phyloP scores from a whole-genome alignment of 2,329 filamentous ascomycete species.

The Helminthosporium solani region DNA sequence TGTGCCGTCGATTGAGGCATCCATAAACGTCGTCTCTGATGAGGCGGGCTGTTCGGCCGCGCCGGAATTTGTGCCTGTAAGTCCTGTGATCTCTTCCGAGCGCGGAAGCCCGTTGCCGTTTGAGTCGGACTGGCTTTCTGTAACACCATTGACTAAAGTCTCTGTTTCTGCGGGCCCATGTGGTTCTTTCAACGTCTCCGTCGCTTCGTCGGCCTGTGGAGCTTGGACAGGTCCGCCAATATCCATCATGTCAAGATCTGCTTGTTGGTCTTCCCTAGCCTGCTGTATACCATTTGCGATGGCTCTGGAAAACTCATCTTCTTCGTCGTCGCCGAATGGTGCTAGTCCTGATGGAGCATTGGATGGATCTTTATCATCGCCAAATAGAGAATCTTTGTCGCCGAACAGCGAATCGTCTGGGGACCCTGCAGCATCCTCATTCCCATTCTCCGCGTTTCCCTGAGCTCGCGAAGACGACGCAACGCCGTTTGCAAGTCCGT shows the following conservation, averaged over 20 bases:
- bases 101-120: slow-evolving; percentile 53
- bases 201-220: slow-evolving; percentile 25
- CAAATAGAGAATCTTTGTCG: slow-evolving; percentile 83
- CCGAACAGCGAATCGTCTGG: slow-evolving; percentile 82
- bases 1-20: slow-evolving; percentile 82
- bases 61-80: slow-evolving; percentile 20
- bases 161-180: slow-evolving; percentile 17
- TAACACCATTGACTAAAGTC: slow-evolving; percentile 19
- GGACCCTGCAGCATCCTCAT: slow-evolving; percentile 61
- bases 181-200: slow-evolving; percentile 23
- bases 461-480: slow-evolving; percentile 30
- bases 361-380: slow-evolving; percentile 59
- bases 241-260: slow-evolving; percentile 49
- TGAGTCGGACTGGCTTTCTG: slow-evolving; percentile 17
- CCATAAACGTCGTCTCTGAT: slow-evolving; percentile 79
- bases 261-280: slow-evolving; percentile 45
- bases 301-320: slow-evolving; percentile 76
- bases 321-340: slow-evolving; percentile 74
- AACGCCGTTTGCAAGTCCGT: slow-evolving; percentile 52
- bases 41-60: slow-evolving; percentile 49
- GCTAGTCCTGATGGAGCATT: slow-evolving; percentile 46
- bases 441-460: slow-evolving; percentile 39
- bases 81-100: slow-evolving; percentile 47
- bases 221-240: slow-evolving; percentile 47
- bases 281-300: slow-evolving; percentile 59